phyloP scores from a whole-genome alignment of 164 flowering plant species.

The Tetrastigma voinierianum region DNA sequence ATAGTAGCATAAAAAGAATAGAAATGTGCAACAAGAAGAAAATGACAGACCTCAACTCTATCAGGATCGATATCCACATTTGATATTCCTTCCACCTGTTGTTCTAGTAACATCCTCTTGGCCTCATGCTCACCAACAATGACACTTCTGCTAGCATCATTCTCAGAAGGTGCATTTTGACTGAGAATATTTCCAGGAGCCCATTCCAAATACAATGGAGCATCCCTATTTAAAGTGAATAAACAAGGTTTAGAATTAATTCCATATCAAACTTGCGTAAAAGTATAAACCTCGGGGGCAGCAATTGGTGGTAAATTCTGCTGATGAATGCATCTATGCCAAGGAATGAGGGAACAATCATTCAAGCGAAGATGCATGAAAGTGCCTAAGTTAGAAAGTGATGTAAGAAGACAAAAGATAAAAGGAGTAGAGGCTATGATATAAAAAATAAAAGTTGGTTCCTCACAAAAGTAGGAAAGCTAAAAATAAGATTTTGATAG shows the following conservation, averaged over 20 bases:
- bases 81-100: constrained; percentile 51
- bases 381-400: too few relatives aligned
- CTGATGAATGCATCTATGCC: too few relatives aligned
- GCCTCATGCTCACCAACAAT: constrained; percentile 56
- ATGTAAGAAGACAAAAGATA: too few relatives aligned
- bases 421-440: too few relatives aligned
- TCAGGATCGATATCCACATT: constrained; percentile 78
- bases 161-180: constrained; percentile 27
- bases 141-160: constrained; percentile 21
- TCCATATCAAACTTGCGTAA: neutral
- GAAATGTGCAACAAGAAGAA: constrained; percentile 5
- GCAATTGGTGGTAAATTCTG: too few relatives aligned
- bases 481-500: too few relatives aligned
- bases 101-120: constrained; percentile 59
- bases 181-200: constrained; percentile 73
- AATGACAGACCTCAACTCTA: constrained; percentile 69
- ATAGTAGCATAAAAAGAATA: neutral
- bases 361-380: too few relatives aligned
- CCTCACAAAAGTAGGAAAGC: too few relatives aligned
- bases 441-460: too few relatives aligned
- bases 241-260: neutral
- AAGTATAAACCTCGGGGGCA: too few relatives aligned
- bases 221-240: constrained; percentile 47
- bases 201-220: constrained; percentile 94
- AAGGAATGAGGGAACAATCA: too few relatives aligned